Evolutionary conservation across 192 early-diverging fungal genomes (phyloP).

Genomic region (Podila epicladia): DNA sequence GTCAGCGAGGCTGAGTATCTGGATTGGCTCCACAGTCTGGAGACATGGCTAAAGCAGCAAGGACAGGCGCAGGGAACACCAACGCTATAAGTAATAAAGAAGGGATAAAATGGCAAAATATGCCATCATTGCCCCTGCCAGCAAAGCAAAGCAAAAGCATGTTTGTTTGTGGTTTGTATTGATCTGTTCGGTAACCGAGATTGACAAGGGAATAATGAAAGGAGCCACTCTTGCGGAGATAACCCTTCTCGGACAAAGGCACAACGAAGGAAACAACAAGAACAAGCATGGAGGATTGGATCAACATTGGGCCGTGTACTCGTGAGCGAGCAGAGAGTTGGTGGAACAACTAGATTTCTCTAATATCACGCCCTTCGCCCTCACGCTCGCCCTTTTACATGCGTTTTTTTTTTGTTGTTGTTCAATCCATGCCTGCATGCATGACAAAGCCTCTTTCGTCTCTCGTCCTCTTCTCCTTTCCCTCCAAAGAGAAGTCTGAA

Average conservation of each 20-base stretch:
- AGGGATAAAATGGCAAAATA: neutral
- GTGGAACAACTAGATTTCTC: neutral
- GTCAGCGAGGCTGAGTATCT: slow-evolving; percentile 76
- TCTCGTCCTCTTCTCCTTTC: neutral
- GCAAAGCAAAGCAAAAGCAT: neutral
- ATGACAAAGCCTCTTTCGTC: neutral
- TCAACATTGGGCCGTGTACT: no score
- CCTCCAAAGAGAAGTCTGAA: no score
- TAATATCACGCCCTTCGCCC: neutral
- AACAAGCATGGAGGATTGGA: no score
- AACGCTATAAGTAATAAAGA: neutral
- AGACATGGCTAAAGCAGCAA: slow-evolving; percentile 49
- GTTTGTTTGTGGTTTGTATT: neutral
- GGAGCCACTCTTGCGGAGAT: no score
- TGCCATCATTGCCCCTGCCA: neutral
- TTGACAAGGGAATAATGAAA: no score
- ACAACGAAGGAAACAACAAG: no score
- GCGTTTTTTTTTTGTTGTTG: neutral
- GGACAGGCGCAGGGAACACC: slow-evolving; percentile 20
- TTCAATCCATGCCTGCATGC: neutral
- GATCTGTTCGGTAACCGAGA: neutral
- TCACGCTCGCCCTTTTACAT: neutral
- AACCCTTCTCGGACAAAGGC: no score
- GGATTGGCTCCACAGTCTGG: slow-evolving; percentile 67
- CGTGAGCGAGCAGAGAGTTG: no score